Evolutionary conservation across 2,329 filamentous ascomycete genomes (phyloP).

Genomic region (Cryoendolithus antarcticus): DNA sequence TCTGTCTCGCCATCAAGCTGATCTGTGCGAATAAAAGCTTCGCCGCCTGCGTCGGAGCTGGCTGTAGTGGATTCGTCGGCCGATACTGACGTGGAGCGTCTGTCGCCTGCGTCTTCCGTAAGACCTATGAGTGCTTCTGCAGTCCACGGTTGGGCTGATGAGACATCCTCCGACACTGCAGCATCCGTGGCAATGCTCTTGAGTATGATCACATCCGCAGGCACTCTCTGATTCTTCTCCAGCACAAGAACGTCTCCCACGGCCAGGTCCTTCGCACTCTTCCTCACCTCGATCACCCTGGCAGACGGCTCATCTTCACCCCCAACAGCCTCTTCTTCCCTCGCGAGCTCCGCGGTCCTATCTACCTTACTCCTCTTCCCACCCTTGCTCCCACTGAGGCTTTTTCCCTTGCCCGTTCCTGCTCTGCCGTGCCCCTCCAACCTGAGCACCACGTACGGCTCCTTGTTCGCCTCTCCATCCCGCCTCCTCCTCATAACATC

Average conservation of each 20-base stretch:
- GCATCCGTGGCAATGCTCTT: constrained; percentile 61
- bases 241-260: constrained; percentile 91
- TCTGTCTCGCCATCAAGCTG: constrained; percentile 97
- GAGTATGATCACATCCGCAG: constrained; percentile 85
- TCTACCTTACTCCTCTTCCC: constrained; percentile 16
- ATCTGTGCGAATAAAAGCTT: constrained; percentile 95
- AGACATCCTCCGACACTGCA: constrained; percentile 2
- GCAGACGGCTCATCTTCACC: constrained; percentile 23
- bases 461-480: constrained; percentile 89
- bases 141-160: constrained; percentile 25
- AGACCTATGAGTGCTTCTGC: constrained; percentile 15
- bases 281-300: constrained; percentile 49
- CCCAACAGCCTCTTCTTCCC: constrained; percentile 51
- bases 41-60: constrained; percentile 40
- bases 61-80: no score
- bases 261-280: constrained; percentile 76
- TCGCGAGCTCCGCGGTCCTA: constrained; percentile 51
- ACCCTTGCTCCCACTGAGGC: constrained; percentile 20
- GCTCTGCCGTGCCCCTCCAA: constrained; percentile 10
- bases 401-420: constrained; percentile 15
- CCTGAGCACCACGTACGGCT: constrained; percentile 66
- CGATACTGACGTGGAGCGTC: no score
- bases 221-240: constrained; percentile 81
- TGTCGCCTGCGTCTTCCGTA: constrained; percentile 7
- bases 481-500: constrained; percentile 76